phyloP scores from a whole-genome alignment of 2,329 filamentous ascomycete species.

The Verticillium albo-atrum region DNA sequence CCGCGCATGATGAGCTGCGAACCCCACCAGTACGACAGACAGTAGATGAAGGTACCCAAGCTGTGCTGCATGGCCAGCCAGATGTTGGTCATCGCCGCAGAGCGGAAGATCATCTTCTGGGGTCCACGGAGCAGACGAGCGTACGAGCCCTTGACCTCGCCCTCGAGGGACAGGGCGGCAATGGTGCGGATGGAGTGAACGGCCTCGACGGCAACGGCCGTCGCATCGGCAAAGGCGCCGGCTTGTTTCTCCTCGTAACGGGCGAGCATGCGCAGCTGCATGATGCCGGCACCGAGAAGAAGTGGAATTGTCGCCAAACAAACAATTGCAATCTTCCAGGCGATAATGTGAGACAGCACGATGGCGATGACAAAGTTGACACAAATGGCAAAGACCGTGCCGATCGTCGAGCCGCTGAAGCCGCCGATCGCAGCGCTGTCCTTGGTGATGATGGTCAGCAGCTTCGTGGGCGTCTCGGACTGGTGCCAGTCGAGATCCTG shows the following conservation, averaged over 20 bases:
- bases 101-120: constrained; percentile 13
- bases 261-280: constrained; percentile 46
- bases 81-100: constrained; percentile 31
- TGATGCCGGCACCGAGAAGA: constrained; percentile 47
- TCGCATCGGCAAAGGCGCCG: constrained; percentile 42
- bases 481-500: constrained; percentile 58
- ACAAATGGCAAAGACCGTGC: constrained; percentile 47
- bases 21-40: constrained; percentile 66
- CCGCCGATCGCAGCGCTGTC: constrained; percentile 50
- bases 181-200: constrained; percentile 43
- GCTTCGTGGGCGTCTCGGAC: constrained; percentile 40
- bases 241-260: constrained; percentile 42
- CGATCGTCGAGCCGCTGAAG: constrained; percentile 51
- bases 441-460: constrained; percentile 51
- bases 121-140: constrained; percentile 14
- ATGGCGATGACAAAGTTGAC: constrained; percentile 51
- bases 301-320: constrained; percentile 48
- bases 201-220: constrained; percentile 43
- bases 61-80: constrained; percentile 44
- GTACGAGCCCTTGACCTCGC: constrained; percentile 29
- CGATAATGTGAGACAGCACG: constrained; percentile 49
- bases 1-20: constrained; percentile 55
- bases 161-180: constrained; percentile 21
- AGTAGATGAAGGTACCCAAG: constrained; percentile 54
- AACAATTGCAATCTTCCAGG: constrained; percentile 56